phyloP scores from a whole-genome alignment of 1,284 basidiomycete genomes.

The Neolentinus lepideus region DNA sequence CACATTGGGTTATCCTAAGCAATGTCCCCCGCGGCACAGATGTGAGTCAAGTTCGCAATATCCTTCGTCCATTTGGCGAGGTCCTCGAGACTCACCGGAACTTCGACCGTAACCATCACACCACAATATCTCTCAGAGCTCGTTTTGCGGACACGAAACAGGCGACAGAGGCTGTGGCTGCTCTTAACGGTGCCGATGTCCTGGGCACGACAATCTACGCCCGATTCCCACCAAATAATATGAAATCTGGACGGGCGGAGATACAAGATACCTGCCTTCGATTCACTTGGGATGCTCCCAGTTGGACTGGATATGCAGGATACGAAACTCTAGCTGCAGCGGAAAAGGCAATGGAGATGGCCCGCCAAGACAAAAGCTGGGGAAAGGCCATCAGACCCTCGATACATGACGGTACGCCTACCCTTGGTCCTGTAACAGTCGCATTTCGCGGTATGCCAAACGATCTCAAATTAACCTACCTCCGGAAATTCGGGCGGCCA shows the following conservation, averaged over 20 bases:
- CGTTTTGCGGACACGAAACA: neutral
- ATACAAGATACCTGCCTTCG: slow-evolving; percentile 43
- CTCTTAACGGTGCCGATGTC: neutral
- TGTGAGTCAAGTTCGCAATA: neutral
- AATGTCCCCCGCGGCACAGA: neutral
- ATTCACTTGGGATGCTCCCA: slow-evolving; percentile 47
- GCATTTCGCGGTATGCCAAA: slow-evolving; percentile 46
- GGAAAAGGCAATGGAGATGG: slow-evolving; percentile 32
- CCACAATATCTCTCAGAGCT: neutral
- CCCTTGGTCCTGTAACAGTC: slow-evolving; percentile 47
- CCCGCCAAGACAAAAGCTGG: slow-evolving; percentile 26
- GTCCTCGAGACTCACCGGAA: neutral
- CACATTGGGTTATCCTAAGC: neutral
- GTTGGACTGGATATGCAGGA: slow-evolving; percentile 47
- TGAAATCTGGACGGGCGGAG: neutral
- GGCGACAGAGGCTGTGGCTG: neutral
- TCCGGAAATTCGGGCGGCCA: slow-evolving; percentile 37
- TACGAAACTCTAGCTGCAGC: slow-evolving; percentile 43
- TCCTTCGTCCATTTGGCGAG: neutral
- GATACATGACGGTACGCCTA: slow-evolving; percentile 48
- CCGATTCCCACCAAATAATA: neutral
- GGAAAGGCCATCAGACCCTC: slow-evolving; percentile 34
- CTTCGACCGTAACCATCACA: neutral
- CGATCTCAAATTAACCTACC: slow-evolving; percentile 28
- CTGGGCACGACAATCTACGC: neutral